Conservation (phyloP, 2,329 filamentous ascomycete species). For the Furcasterigmium furcatum region DNA sequence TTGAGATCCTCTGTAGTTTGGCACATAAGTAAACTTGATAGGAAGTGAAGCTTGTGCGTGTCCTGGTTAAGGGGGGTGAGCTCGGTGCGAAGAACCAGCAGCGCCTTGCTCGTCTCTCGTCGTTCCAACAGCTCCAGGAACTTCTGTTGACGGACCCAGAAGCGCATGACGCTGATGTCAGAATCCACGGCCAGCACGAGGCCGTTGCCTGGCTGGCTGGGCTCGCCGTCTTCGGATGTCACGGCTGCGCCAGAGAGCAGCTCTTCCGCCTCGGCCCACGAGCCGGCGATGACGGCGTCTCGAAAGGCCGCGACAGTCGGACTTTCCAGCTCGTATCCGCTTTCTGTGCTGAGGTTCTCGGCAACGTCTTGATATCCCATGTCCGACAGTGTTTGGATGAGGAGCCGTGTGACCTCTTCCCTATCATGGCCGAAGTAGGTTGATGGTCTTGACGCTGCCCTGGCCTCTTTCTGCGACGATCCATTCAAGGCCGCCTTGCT, state of each 20-base stretch:
- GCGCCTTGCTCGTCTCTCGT: slow-evolving; percentile 67
- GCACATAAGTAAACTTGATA: slow-evolving; percentile 92
- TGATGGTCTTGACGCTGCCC: slow-evolving; percentile 19
- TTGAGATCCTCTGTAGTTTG: slow-evolving; percentile 73
- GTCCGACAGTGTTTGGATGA: slow-evolving; percentile 88
- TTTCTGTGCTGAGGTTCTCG: slow-evolving; percentile 71
- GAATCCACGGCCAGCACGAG: slow-evolving; percentile 73
- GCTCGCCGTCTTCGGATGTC: slow-evolving; percentile 23
- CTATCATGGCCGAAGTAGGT: slow-evolving; percentile 81
- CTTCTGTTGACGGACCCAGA: slow-evolving; percentile 89
- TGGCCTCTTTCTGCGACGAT: slow-evolving; percentile 14
- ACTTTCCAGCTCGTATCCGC: slow-evolving; percentile 84
- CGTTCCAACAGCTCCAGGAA: slow-evolving; percentile 86
- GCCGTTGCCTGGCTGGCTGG: slow-evolving; percentile 44
- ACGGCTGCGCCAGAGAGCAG: slow-evolving; percentile 60
- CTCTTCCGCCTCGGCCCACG: slow-evolving; percentile 82
- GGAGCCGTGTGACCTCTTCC: slow-evolving; percentile 87
- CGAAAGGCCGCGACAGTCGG: slow-evolving; percentile 83
- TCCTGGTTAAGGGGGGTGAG: slow-evolving; percentile 84
- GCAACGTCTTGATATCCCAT: slow-evolving; percentile 83
- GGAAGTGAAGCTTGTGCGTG: slow-evolving; percentile 69
- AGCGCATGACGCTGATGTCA: slow-evolving; percentile 77
- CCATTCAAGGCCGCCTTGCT: slow-evolving; percentile 12
- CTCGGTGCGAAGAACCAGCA: slow-evolving; percentile 83
- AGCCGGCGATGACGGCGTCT: slow-evolving; percentile 72